phyloP scores from a whole-genome alignment of 2,329 filamentous ascomycete genomes.

The Colletotrichum acutatum region DNA sequence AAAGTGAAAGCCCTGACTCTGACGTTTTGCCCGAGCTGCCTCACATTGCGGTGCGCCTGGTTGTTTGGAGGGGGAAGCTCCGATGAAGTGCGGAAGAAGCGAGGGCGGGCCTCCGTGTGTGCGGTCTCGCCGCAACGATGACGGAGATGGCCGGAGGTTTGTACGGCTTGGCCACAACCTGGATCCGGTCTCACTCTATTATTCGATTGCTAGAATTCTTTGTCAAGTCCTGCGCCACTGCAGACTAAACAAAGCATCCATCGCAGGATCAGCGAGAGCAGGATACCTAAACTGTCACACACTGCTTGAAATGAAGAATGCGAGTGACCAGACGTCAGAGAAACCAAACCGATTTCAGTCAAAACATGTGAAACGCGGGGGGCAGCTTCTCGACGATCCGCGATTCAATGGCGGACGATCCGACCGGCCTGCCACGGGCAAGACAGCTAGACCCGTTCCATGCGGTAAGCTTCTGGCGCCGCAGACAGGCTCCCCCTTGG shows the following conservation, averaged over 20 bases:
- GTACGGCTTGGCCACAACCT: neutral
- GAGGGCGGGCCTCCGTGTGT: neutral
- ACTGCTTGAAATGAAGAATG: neutral
- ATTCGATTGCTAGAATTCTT: neutral
- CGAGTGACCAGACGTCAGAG: neutral
- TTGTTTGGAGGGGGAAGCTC: neutral
- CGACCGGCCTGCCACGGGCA: neutral
- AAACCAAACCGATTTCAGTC: neutral
- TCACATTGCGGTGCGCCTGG: neutral
- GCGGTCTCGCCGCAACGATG: neutral
- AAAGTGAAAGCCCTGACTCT: neutral
- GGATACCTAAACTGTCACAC: neutral
- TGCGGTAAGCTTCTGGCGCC: neutral
- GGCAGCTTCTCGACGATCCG: neutral
- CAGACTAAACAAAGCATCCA: neutral
- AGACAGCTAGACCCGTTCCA: slow-evolving; percentile 7
- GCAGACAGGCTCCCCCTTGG: neutral
- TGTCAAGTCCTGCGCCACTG: neutral
- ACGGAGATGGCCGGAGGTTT: slow-evolving; percentile 10
- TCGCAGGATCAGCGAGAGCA: neutral
- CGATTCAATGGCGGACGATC: neutral
- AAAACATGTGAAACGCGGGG: slow-evolving; percentile 27
- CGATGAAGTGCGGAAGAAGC: neutral
- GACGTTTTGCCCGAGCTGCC: neutral
- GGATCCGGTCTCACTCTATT: neutral